A percentile compares a stretch with the other conserved stretches of the same genome.
Conservation (phyloP, 805 yeast genomes). For the Cyberlindnera mississippiensis region DNA sequence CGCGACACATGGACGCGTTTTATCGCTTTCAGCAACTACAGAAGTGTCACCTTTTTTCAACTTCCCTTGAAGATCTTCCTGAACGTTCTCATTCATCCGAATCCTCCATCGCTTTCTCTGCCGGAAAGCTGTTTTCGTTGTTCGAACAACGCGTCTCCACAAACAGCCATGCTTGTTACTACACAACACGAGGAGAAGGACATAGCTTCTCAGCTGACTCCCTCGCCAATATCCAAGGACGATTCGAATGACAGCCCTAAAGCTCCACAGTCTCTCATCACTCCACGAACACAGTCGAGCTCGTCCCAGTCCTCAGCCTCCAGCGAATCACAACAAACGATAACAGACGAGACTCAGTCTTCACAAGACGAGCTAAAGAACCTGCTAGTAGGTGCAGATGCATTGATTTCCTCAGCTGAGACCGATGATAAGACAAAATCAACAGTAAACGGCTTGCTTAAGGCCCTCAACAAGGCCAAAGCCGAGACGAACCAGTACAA, state of each 20-base stretch:
- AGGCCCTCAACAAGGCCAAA: constrained; percentile 24
- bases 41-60: background rate
- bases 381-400: background rate
- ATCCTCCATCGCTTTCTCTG: no score
- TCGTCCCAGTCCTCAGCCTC: constrained; percentile 16
- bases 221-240: background rate
- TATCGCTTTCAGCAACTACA: background rate
- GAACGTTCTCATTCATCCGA: no score
- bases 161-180: background rate
- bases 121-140: no score
- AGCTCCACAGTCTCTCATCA: background rate
- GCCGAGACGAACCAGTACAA: constrained; percentile 33
- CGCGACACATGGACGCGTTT: background rate
- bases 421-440: constrained; percentile 9
- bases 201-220: no score
- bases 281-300: background rate
- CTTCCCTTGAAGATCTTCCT: background rate
- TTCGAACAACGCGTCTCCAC: background rate
- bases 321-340: background rate
- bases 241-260: constrained; percentile 10
- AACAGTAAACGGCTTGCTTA: constrained; percentile 20
- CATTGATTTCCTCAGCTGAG: background rate
- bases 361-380: background rate
- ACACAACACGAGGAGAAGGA: background rate
- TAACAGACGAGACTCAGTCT: background rate